phyloP scores from a whole-genome alignment of 2,329 filamentous ascomycete species.

The Colletotrichum falcatum region DNA sequence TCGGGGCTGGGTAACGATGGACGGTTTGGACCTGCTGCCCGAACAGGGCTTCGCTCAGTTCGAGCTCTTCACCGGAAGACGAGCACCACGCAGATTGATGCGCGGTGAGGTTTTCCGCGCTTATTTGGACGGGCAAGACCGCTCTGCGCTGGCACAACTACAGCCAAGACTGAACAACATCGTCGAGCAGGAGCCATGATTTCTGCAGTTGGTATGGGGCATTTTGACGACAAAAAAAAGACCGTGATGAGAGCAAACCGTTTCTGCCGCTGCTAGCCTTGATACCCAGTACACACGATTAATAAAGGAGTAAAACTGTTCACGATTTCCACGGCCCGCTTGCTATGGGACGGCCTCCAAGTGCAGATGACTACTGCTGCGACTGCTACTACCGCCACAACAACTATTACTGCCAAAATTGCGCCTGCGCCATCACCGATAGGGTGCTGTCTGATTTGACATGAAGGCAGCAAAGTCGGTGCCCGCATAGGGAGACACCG shows the following conservation, averaged over 20 bases:
- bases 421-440: constrained; percentile 9
- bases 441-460: constrained; percentile 6
- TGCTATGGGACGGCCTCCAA: neutral
- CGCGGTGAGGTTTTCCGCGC: constrained; percentile 69
- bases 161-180: constrained; percentile 55
- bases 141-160: constrained; percentile 54
- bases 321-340: neutral
- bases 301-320: constrained; percentile 25
- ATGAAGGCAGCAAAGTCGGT: constrained; percentile 38
- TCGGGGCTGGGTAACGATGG: constrained; percentile 79
- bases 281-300: constrained; percentile 33
- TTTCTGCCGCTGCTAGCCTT: constrained; percentile 13
- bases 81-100: constrained; percentile 78
- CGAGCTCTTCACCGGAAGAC: constrained; percentile 80
- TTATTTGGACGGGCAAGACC: constrained; percentile 57
- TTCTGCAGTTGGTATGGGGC: neutral
- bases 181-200: constrained; percentile 54
- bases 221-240: constrained; percentile 11
- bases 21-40: constrained; percentile 80
- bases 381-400: neutral
- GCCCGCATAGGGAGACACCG: constrained; percentile 31
- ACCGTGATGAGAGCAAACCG: neutral
- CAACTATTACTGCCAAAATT: neutral
- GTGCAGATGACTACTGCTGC: neutral
- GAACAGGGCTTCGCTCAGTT: constrained; percentile 87